These are phyloP conservation scores for Brassica cretica DNA, from an alignment of 345 rosid species.

Conservation along the genomic window DNA sequence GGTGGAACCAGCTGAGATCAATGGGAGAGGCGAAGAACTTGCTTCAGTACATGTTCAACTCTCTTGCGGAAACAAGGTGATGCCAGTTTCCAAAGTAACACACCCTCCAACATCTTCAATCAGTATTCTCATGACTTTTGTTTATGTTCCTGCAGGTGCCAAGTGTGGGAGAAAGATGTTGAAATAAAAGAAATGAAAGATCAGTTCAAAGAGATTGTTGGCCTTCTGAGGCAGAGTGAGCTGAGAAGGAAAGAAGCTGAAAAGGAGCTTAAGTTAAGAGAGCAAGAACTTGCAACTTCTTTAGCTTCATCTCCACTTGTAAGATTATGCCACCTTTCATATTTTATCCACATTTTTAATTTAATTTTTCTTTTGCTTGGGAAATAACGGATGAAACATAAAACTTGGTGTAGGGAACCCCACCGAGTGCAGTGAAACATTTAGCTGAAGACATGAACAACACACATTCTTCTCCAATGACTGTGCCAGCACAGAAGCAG, in stretches of 20 bases:
- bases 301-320: constrained; percentile 70
- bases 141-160: constrained; percentile 43
- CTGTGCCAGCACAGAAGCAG: constrained; percentile 90
- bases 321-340: constrained; percentile 21
- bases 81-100: not conserved
- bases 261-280: constrained; percentile 77
- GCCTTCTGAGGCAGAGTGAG: constrained; percentile 76
- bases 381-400: not conserved
- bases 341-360: not conserved
- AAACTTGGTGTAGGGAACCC: constrained; percentile 51
- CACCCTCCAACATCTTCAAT: not conserved
- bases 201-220: constrained; percentile 85
- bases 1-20: constrained; percentile 97
- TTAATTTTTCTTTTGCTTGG: not conserved
- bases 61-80: constrained; percentile 74
- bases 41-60: constrained; percentile 91
- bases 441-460: constrained; percentile 54
- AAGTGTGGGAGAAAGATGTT: constrained; percentile 87
- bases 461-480: constrained; percentile 60
- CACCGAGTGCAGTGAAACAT: constrained; percentile 66
- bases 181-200: constrained; percentile 94
- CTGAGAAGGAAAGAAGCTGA: constrained; percentile 72
- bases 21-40: constrained; percentile 98
- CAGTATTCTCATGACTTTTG: not conserved
- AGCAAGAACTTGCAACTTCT: constrained; percentile 66